Evolutionary conservation across 2,329 filamentous ascomycete genomes (phyloP).

Genomic region (Exophiala bonariae): DNA sequence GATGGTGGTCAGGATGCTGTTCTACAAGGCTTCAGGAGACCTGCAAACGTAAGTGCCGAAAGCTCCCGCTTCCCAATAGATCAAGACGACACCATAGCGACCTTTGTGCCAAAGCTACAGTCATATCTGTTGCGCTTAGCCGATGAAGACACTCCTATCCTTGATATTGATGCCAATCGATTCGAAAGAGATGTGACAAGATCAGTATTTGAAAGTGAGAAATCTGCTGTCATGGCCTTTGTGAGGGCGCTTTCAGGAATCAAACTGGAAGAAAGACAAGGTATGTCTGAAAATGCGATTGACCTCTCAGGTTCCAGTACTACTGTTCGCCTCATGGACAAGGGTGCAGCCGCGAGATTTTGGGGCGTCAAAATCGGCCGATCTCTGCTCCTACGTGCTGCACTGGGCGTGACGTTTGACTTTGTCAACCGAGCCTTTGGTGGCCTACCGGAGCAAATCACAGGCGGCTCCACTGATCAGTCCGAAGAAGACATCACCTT

Average conservation of each 20-base stretch:
- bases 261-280: slow-evolving; percentile 52
- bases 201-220: slow-evolving; percentile 53
- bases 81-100: slow-evolving; percentile 49
- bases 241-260: slow-evolving; percentile 48
- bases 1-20: slow-evolving; percentile 58
- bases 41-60: slow-evolving; percentile 40
- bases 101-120: slow-evolving; percentile 58
- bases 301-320: slow-evolving; percentile 12
- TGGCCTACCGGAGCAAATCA: slow-evolving; percentile 41
- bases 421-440: slow-evolving; percentile 63
- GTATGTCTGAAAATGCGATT: slow-evolving; percentile 36
- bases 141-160: slow-evolving; percentile 46
- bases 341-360: slow-evolving; percentile 47
- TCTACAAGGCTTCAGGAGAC: slow-evolving; percentile 57
- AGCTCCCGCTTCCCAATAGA: slow-evolving; percentile 54
- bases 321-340: slow-evolving; percentile 39
- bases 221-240: slow-evolving; percentile 58
- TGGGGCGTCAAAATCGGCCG: slow-evolving; percentile 63
- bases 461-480: slow-evolving; percentile 44
- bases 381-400: slow-evolving; percentile 59
- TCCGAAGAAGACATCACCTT: slow-evolving; percentile 50
- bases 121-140: slow-evolving; percentile 60
- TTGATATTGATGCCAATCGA: slow-evolving; percentile 58
- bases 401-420: slow-evolving; percentile 55
- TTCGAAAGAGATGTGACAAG: slow-evolving; percentile 59